Evolutionary conservation across 1,284 basidiomycete species (phyloP).

Genomic region (Ustilago vetiveriae): DNA sequence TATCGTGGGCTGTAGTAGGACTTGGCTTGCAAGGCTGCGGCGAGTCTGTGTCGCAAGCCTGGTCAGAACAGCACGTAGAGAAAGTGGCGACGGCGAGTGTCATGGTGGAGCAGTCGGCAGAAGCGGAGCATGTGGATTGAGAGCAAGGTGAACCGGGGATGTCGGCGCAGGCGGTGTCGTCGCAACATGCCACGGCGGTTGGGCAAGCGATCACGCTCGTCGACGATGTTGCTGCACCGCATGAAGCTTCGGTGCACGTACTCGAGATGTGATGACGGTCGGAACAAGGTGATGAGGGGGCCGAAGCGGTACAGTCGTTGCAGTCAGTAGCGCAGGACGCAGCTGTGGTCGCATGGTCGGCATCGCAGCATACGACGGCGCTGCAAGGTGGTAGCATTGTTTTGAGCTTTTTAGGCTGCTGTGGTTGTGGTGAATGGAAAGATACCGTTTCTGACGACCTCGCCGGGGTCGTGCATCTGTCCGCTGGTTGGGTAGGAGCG

Average conservation of each 20-base stretch:
- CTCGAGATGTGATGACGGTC: slow-evolving; percentile 39
- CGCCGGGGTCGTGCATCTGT: not conserved
- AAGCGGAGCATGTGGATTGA: slow-evolving; percentile 11
- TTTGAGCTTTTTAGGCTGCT: not conserved
- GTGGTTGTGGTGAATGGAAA: slow-evolving; percentile 1
- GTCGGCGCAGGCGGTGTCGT: slow-evolving; percentile 16
- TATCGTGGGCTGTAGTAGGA: not conserved
- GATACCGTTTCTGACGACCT: not conserved
- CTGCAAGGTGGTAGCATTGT: not conserved
- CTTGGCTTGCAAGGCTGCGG: not conserved
- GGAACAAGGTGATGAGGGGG: slow-evolving; percentile 27
- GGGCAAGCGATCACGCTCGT: slow-evolving; percentile 9
- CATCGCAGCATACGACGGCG: slow-evolving; percentile 31
- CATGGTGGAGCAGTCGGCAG: slow-evolving; percentile 20
- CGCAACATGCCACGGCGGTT: slow-evolving; percentile 27
- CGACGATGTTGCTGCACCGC: slow-evolving; percentile 28
- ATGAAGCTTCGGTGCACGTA: slow-evolving; percentile 29
- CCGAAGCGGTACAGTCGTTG: slow-evolving; percentile 12
- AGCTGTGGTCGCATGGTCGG: slow-evolving; percentile 10
- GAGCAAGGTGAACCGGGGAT: slow-evolving; percentile 20
- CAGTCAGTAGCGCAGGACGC: slow-evolving; percentile 17
- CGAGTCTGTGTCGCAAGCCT: slow-evolving; percentile 20
- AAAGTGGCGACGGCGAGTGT: slow-evolving; percentile 19
- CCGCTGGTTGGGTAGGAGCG: not conserved
- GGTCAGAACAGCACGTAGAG: slow-evolving; percentile 30